Base-by-base conservation (phyloP, 148 eudicot genomes). In the Polygonum maritimum region DNA sequence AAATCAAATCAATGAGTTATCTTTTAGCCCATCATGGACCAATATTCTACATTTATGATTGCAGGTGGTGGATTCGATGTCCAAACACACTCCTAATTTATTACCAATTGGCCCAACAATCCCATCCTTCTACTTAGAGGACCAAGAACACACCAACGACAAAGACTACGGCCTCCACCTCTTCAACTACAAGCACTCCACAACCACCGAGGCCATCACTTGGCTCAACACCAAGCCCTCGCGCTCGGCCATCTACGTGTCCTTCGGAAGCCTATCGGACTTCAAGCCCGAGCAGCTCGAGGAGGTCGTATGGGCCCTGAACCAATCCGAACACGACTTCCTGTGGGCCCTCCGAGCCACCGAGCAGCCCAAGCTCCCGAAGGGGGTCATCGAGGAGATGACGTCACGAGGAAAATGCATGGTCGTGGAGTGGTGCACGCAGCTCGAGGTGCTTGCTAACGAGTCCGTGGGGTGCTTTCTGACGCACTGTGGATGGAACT, bases 401-500 rank as follows among this genome's bases (percentile, higher is more conserved):
- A 19, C 48, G 12, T n/a, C 71, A 12, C 45, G 4, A 36, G 73
- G 73, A 7, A 79, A 72, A 67, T 88, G 87, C 39, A 39, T 87
- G 26, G 9, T 87, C 16, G 89, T 87, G 55, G 84, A 72, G 9
- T 89, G 93, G 88, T 80, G 85, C 38, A 81, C 82, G 10, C 90
- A 87, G 26, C 69, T 87, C 13, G 74, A 76, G 9, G 89, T 87
- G 21, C 40, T 87, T 44, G 74, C 77, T 15, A 85, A 86, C 36
- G 60, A 16, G 3, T 79, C 90, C 0, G 36, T 84, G 2, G 89
- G 87, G 10, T 83, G 87, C 26, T 88, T 89, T n/a, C 3, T 86
- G 41, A 82, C 84, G 12, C 92, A 89, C 47, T 82, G 90, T 58
- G 90, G 90, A 7, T 85, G 88, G 88, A 89, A 89, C 76, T 89